Evolutionary conservation across 2,329 filamentous ascomycete genomes (phyloP).

Genomic region (Xylariaceae sp.): DNA sequence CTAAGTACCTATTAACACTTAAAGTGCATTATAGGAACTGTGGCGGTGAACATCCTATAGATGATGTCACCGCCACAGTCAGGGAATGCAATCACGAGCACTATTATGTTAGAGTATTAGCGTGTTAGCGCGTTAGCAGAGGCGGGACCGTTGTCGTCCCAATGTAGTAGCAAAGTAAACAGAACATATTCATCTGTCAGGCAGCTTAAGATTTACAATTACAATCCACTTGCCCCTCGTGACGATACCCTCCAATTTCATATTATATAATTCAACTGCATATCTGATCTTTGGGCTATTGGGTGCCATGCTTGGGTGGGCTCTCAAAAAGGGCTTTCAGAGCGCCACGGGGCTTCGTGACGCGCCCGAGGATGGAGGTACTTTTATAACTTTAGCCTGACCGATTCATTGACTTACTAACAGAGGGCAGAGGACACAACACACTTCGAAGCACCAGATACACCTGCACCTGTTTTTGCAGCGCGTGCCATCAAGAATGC

Average conservation of each 20-base stretch:
- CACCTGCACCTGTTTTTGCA: constrained; percentile 70
- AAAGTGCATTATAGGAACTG: neutral
- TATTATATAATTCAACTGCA: neutral
- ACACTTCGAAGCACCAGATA: constrained; percentile 65
- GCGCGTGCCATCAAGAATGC: constrained; percentile 69
- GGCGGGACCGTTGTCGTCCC: neutral
- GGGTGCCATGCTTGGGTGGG: constrained; percentile 63
- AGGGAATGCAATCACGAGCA: constrained; percentile 1
- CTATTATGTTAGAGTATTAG: constrained; percentile 5
- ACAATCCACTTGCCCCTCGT: neutral
- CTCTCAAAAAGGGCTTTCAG: constrained; percentile 56
- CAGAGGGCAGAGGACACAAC: constrained; percentile 48
- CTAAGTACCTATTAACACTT: too few relatives aligned
- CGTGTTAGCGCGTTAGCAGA: neutral
- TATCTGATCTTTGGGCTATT: neutral
- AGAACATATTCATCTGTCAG: constrained; percentile 10
- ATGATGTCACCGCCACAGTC: constrained; percentile 1
- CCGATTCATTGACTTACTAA: constrained; percentile 22
- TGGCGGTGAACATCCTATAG: neutral
- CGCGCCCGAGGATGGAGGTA: constrained; percentile 39
- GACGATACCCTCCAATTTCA: neutral
- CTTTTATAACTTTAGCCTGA: constrained; percentile 7
- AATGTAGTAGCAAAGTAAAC: constrained; percentile 16
- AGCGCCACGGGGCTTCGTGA: constrained; percentile 45
- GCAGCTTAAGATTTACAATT: neutral